A percentile compares a stretch with the other conserved stretches of the same genome.
Evolutionary conservation across 2,329 filamentous ascomycete genomes (phyloP).

Genomic region (Drechslerella dactyloides): DNA sequence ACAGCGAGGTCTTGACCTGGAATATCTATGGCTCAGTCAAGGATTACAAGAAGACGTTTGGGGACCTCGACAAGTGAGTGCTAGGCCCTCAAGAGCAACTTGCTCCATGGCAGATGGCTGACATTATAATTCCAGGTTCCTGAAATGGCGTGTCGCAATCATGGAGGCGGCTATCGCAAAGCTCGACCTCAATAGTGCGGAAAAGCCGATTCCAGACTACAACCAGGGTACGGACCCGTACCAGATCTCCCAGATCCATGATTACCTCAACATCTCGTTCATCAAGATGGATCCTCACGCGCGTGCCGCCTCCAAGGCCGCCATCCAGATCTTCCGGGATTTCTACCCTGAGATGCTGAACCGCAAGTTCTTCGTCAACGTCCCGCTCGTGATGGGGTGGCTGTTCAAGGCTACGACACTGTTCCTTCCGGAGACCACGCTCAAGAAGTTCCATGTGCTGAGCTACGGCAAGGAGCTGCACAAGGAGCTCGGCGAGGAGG

Average conservation of each 20-base stretch:
- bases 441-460: constrained; percentile 81
- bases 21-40: constrained; percentile 92
- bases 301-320: constrained; percentile 77
- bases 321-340: constrained; percentile 78
- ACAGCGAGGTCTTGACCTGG: constrained; percentile 76
- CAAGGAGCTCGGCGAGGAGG: constrained; percentile 68
- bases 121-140: constrained; percentile 68
- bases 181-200: constrained; percentile 73
- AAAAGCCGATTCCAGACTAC: constrained; percentile 72
- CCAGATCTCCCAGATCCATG: constrained; percentile 90
- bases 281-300: constrained; percentile 78
- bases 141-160: constrained; percentile 85
- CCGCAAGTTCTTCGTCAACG: constrained; percentile 96
- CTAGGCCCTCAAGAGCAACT: neutral
- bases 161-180: constrained; percentile 85
- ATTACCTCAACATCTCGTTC: constrained; percentile 88
- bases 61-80: constrained; percentile 77
- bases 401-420: constrained; percentile 77
- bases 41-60: constrained; percentile 80
- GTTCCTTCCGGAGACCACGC: constrained; percentile 74
- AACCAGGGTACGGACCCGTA: constrained; percentile 73
- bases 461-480: constrained; percentile 74
- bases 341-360: constrained; percentile 88
- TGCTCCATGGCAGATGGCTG: neutral
- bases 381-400: constrained; percentile 89